phyloP scores from a whole-genome alignment of 768 basidiomycete species.

The Hortiboletus campestris region DNA sequence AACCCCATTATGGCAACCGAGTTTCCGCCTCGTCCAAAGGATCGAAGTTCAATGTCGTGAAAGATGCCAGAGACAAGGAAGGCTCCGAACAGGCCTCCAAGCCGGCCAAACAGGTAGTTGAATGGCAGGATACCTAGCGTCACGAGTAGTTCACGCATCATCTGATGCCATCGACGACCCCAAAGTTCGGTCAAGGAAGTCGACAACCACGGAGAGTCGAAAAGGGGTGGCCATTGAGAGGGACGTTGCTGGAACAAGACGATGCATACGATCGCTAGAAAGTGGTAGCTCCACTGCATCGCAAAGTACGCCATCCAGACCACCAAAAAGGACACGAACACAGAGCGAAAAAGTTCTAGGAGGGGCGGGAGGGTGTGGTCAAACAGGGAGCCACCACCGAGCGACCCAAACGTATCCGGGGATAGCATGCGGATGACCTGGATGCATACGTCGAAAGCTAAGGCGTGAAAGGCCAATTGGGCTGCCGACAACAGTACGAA shows the following conservation, averaged over 20 bases:
- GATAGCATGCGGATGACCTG: conserved; percentile 27
- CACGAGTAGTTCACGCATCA: conserved; percentile 55
- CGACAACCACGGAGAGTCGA: conserved; percentile 52
- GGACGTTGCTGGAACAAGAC: conserved; percentile 45
- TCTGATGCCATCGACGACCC: conserved; percentile 64
- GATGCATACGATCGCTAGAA: conserved; percentile 43
- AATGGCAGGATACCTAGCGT: conserved; percentile 46
- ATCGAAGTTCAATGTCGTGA: conserved; percentile 56
- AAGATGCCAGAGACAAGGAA: conserved; percentile 58
- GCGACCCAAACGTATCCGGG: conserved; percentile 37
- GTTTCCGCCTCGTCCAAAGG: conserved; percentile 39
- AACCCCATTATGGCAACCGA: too few species aligned
- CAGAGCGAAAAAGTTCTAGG: conserved; percentile 37
- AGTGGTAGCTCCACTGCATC: conserved; percentile 43
- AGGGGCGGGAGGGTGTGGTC: conserved; percentile 33
- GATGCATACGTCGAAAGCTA: conserved; percentile 13
- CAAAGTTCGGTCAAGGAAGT: conserved; percentile 61
- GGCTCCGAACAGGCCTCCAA: conserved; percentile 45
- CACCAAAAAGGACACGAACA: conserved; percentile 40
- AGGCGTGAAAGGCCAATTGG: conserved; percentile 1
- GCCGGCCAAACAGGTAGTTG: conserved; percentile 4
- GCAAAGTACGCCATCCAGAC: conserved; percentile 46
- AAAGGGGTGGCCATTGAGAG: conserved; percentile 60
- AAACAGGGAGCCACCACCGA: conserved; percentile 37
- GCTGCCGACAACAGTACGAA: conserved; percentile 16